These are phyloP conservation scores for Oldenlandia corymbosa DNA, from an alignment of 257 asterid species.

Conservation along the genomic window DNA sequence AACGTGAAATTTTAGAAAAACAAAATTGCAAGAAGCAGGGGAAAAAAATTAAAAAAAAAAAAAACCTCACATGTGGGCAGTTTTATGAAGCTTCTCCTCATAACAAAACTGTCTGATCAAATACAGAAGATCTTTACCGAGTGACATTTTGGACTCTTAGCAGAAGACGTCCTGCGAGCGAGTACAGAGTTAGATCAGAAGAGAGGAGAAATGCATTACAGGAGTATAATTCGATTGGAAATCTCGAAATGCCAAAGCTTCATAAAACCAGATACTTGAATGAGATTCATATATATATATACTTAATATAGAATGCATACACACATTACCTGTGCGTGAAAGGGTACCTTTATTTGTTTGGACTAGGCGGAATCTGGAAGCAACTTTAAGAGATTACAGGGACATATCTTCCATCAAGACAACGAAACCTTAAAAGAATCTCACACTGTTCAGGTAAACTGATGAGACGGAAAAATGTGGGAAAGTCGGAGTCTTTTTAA, in stretches of 20 bases:
- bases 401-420: conserved; percentile 1
- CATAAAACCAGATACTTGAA: neutral
- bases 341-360: neutral
- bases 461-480: neutral
- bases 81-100: conserved; percentile 57
- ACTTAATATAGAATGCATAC: too few species aligned
- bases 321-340: too few species aligned
- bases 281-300: neutral
- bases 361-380: neutral
- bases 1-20: too few species aligned
- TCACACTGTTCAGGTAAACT: neutral
- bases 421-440: neutral
- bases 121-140: conserved; percentile 51
- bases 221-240: neutral
- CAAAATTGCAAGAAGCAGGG: too few species aligned
- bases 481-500: neutral
- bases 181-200: too few species aligned
- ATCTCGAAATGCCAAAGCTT: neutral
- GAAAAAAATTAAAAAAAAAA: neutral
- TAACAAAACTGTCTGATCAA: conserved; percentile 64
- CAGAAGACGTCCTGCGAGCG: too few species aligned
- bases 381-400: neutral
- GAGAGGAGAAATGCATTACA: neutral
- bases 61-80: conserved; percentile 59
- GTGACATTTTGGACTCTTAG: conserved; percentile 30